phyloP scores from a whole-genome alignment of 192 early-diverging fungal genomes.

The Linnemannia elongata region DNA sequence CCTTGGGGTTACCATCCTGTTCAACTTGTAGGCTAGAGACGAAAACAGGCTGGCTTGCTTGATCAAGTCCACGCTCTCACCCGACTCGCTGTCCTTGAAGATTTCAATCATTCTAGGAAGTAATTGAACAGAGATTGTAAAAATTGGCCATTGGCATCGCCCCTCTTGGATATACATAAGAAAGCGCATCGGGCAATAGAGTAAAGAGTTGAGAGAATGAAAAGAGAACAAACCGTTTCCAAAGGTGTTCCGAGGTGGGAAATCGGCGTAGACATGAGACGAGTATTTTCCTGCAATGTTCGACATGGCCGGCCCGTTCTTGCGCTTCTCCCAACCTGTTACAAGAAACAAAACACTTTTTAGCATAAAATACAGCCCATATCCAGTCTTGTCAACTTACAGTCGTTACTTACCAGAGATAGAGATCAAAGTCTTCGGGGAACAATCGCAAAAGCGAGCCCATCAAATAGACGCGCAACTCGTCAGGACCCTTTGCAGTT shows the following conservation, averaged over 20 bases:
- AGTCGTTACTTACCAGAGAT: slow-evolving; percentile 22
- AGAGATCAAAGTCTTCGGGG: slow-evolving; percentile 28
- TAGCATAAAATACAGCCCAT: no score
- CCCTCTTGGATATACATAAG: background rate
- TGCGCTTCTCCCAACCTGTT: slow-evolving; percentile 34
- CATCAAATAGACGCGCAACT: slow-evolving; percentile 20
- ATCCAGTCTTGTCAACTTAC: background rate
- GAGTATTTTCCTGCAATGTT: slow-evolving; percentile 17
- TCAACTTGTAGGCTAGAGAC: slow-evolving; percentile 19
- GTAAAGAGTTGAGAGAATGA: background rate
- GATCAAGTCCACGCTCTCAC: slow-evolving; percentile 15
- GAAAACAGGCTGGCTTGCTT: slow-evolving; percentile 27
- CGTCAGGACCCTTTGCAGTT: background rate
- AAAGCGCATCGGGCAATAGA: background rate
- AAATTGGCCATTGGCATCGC: slow-evolving; percentile 21
- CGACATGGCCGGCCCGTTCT: slow-evolving; percentile 10
- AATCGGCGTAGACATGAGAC: slow-evolving; percentile 31
- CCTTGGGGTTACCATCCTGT: slow-evolving; percentile 27
- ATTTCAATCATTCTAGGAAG: slow-evolving; percentile 21
- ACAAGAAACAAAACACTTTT: background rate
- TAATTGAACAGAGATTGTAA: background rate
- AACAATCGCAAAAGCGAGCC: slow-evolving; percentile 15
- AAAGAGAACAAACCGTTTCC: slow-evolving; percentile 54
- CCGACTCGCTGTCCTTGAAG: background rate
- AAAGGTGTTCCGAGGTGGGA: slow-evolving; percentile 32